A percentile compares a stretch with the other conserved stretches of the same genome.
These are phyloP conservation scores for Barnettozyma botsteinii DNA, from an alignment of 805 yeast genomes.

Conservation along the genomic window DNA sequence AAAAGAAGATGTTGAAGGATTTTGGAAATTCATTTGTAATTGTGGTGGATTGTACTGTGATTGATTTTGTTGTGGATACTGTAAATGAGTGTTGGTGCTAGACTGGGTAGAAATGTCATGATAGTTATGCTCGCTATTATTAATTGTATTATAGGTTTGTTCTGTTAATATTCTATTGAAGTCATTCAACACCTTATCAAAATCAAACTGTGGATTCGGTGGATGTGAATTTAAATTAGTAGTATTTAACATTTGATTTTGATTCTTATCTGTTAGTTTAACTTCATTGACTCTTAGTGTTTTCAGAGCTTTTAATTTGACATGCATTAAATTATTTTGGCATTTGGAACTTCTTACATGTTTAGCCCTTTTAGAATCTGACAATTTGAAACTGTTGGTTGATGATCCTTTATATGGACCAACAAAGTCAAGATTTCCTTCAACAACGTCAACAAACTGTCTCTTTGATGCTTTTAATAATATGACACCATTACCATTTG, in stretches of 20 bases:
- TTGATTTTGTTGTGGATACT: too few relatives aligned
- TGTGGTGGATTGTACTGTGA: too few relatives aligned
- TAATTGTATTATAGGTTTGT: too few relatives aligned
- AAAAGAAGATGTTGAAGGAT: neutral
- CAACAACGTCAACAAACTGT: conserved; percentile 23
- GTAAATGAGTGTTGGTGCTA: too few relatives aligned
- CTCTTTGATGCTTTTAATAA: conserved; percentile 23
- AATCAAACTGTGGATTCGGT: neutral
- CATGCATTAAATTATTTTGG: conserved; percentile 2
- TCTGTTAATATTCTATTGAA: neutral
- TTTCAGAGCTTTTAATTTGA: conserved; percentile 10
- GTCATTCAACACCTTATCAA: neutral
- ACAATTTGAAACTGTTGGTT: conserved; percentile 15
- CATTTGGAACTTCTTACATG: conserved; percentile 9
- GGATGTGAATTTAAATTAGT: neutral
- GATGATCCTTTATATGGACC: conserved; percentile 22
- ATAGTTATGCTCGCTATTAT: too few relatives aligned
- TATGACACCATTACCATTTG: conserved; percentile 18
- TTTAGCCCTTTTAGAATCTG: conserved; percentile 3
- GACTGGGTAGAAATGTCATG: too few relatives aligned
- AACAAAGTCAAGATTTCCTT: conserved; percentile 23
- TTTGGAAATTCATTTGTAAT: too few relatives aligned
- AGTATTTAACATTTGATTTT: neutral
- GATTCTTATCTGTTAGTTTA: too few relatives aligned
- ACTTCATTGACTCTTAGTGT: conserved; percentile 16